Base-by-base conservation (phyloP, 1,139 yeast genomes). In the Zygoascus hellenicus region DNA sequence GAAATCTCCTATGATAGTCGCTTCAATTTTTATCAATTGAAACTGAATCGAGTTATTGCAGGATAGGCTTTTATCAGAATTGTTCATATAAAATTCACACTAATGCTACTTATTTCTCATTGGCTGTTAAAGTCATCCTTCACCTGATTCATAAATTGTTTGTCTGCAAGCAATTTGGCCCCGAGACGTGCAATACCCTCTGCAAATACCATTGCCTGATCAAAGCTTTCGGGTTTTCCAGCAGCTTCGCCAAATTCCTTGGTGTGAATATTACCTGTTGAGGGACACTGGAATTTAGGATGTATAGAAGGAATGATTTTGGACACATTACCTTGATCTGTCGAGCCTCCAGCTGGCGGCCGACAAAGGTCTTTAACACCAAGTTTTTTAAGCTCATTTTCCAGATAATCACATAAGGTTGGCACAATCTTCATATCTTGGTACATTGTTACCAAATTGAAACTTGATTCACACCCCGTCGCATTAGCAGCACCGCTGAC, bases 281-380 rank as follows among this genome's bases (percentile, higher is more conserved):
- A 11, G 11, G 40, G 40, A 16, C 16, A 13, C 5, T 11, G 15
- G 22, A 37, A 37, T n/a, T n/a, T 28, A 17, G 28, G 11, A 11
- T 37, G 40, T 11, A 37, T 10, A 16, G 40, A 10, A 4, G 40
- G 40, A 17, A 37, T 22, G 13, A 17, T 28, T 10, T 37, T 16
- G 13, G 30, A 37, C 5, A 37, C 40, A 19, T 37, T 37, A 9
- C 40, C 40, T 19, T 37, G 40, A 10, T 37, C 40, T 5, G 40
- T 37, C 14, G 28, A 16, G 26, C 30, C 40, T n/a, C 11, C 15
- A 37, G 28, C 40, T 13, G 28, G 28, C 3, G 26, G 13, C 6
- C 22, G 13, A 31, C 15, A n/a, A 31, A 31, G 15, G 15, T n/a
- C 13, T 9, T 6, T 31, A 9, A 31, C 34, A 37, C 40, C 40